Evolutionary conservation across 768 basidiomycete species (phyloP), one percentile per base, ranked within the genome.

Genomic region (Rubroboletus satanas): DNA sequence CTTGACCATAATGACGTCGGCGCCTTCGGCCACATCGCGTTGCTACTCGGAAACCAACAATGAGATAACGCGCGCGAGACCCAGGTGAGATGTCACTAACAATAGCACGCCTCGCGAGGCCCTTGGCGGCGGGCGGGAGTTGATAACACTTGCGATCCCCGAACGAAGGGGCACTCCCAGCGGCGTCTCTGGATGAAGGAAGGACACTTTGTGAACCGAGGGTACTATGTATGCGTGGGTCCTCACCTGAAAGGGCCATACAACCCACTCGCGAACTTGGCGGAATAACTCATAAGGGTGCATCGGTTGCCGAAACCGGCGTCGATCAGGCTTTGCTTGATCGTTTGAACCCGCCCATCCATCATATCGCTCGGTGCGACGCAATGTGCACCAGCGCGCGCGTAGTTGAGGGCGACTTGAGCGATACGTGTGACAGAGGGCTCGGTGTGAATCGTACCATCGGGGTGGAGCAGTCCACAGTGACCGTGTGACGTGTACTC

Each of bases 301-400:
- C 90, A 93, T 66, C 82, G 82, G 73, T 98, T 98, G 9, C 87
- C 94, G 43, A 84, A 77, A 17, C 93, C 93, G 41, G 80, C 80
- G 55, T 91, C 87, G 55, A 98, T 91, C 52, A 99, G 76, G 4
- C 78, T 81, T 36, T 83, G 78, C 71, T 99, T 99, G 73, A 99
- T 98, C 14, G 84, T 84, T 58, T 82, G 84, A 59, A 99, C 85
- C 18, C 96, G 79, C 0, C 96, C 97, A 68, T 99, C 97, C 94
- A 98, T 98, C 97, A 99, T 99, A 71, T 98, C 97, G 66, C 94
- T 97, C 7, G 97, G 97, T 2, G 97, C 97, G 54, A 99, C 95
- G 65, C 93, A 93, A 71, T 98, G 93, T 1, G 93, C 97, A n/a
- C 97, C 97, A 0, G 97, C 97, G 51, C 79, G 77, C 0, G 95